Evolutionary conservation across 176 grass and related monocot species (phyloP), one percentile per base, ranked within the genome.

Genomic region (Raddia guianensis): DNA sequence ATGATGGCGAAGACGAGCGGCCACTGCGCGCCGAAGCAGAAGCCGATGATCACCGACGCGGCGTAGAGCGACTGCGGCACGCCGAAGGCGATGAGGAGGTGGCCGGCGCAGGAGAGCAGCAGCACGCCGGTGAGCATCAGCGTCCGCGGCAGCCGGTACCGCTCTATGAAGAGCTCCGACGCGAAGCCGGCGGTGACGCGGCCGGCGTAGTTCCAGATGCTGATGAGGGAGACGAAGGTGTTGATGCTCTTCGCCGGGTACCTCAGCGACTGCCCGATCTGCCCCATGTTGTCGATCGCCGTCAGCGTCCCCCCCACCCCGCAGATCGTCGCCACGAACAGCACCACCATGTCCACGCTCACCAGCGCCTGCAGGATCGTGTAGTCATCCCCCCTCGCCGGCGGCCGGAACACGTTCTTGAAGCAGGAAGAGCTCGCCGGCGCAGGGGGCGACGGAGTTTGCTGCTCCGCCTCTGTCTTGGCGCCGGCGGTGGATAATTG

Each of bases 161-260:
- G 85, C 15, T 78, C 7, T 0, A 93, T 86, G 4, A 85, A 47
- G 1, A 84, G 79, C 80, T 97, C 91, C 0, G 94, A 97, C 32
- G 37, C 90, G 63, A 89, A 97, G 3, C 94, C 94, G 5, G 94
- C 75, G 0, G 91, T 52, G 3, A 93, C 94, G 55, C 94, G 90
- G 4, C 94, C 94, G 14, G 94, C 94, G 85, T 97, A 97, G 91
- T 93, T 97, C 91, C 94, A 97, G 78, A 97, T 93, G 80, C 93
- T 97, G 84, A 97, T 85, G 4, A 97, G 88, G 0, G 93, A 91
- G 14, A 93, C 93, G 75, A 97, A 89, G n/a, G 90, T 97, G 88
- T 74, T 88, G 37, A 89, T 76, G 83, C 76, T 85, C 47, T 69
- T 77, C 1, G 82, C 9, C 0, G 88, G 85, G 85, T 97, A 92